Evolutionary conservation across 2,329 filamentous ascomycete species (phyloP).

Genomic region (Colletotrichum sidae): DNA sequence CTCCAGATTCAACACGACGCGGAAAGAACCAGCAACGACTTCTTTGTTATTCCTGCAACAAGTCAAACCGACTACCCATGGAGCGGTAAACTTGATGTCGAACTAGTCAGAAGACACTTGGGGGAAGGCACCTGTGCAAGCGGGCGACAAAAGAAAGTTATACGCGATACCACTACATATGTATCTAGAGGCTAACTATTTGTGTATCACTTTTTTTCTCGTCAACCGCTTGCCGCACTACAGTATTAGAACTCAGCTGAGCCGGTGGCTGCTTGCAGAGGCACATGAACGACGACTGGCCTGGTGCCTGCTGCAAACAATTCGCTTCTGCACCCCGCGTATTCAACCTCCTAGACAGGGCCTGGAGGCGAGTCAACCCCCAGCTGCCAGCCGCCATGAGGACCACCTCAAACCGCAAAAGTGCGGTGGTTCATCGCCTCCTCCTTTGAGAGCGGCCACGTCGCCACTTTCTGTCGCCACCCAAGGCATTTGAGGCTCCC

Average conservation of each 20-base stretch:
- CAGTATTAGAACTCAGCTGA: slow-evolving; percentile 15
- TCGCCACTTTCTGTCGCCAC: slow-evolving; percentile 45
- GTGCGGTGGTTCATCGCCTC: slow-evolving; percentile 34
- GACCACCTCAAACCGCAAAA: slow-evolving; percentile 21
- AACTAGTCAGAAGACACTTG: background rate
- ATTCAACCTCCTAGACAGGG: background rate
- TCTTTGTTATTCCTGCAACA: slow-evolving; percentile 32
- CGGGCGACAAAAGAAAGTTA: no score
- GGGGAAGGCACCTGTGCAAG: no score
- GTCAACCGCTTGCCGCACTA: background rate
- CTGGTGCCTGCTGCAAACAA: slow-evolving; percentile 30
- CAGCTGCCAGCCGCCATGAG: background rate
- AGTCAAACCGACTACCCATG: slow-evolving; percentile 13
- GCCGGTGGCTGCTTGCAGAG: slow-evolving; percentile 27
- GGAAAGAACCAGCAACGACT: slow-evolving; percentile 18
- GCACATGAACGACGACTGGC: slow-evolving; percentile 27
- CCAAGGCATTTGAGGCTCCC: slow-evolving; percentile 38
- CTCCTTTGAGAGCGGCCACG: slow-evolving; percentile 46
- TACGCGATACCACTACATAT: no score
- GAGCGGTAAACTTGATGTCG: slow-evolving; percentile 25
- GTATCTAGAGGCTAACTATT: no score
- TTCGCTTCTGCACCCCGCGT: slow-evolving; percentile 3
- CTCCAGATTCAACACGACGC: slow-evolving; percentile 5
- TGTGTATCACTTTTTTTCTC: no score
- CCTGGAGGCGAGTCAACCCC: slow-evolving; percentile 27